phyloP scores from a whole-genome alignment of 2,329 filamentous ascomycete species.

The Boeremia lycopersici region DNA sequence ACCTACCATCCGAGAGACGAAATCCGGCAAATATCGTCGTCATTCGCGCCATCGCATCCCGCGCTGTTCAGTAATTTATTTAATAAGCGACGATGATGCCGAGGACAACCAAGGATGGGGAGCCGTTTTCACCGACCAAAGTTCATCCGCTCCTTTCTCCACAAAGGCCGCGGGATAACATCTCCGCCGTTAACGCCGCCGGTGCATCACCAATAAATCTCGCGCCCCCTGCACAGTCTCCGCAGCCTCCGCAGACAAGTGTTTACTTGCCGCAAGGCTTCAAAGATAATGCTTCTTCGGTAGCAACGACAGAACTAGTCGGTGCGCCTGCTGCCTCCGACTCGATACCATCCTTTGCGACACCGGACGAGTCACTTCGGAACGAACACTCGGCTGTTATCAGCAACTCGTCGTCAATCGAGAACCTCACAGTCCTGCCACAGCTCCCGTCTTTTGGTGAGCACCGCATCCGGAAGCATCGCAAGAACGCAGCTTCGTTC shows the following conservation, averaged over 20 bases:
- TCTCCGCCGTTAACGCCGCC: constrained; percentile 44
- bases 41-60: constrained; percentile 20
- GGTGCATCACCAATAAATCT: constrained; percentile 32
- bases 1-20: constrained; percentile 12
- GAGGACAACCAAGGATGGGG: constrained; percentile 31
- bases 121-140: constrained; percentile 43
- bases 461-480: constrained; percentile 45
- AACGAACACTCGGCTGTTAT: constrained; percentile 26
- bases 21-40: constrained; percentile 9
- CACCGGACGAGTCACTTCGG: constrained; percentile 36
- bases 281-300: constrained; percentile 36
- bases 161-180: constrained; percentile 32
- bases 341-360: constrained; percentile 21
- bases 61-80: constrained; percentile 19
- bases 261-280: constrained; percentile 27
- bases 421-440: constrained; percentile 43
- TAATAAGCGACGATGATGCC: constrained; percentile 33
- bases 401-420: constrained; percentile 43
- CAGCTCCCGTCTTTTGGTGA: constrained; percentile 45
- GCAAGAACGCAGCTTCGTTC: constrained; percentile 57
- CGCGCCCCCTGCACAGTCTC: constrained; percentile 32
- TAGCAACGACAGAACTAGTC: constrained; percentile 37
- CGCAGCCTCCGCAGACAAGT: constrained; percentile 33
- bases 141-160: constrained; percentile 45
- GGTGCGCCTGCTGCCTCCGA: constrained; percentile 33